phyloP scores from a whole-genome alignment of 768 basidiomycete genomes.

The Pluteus cervinus region DNA sequence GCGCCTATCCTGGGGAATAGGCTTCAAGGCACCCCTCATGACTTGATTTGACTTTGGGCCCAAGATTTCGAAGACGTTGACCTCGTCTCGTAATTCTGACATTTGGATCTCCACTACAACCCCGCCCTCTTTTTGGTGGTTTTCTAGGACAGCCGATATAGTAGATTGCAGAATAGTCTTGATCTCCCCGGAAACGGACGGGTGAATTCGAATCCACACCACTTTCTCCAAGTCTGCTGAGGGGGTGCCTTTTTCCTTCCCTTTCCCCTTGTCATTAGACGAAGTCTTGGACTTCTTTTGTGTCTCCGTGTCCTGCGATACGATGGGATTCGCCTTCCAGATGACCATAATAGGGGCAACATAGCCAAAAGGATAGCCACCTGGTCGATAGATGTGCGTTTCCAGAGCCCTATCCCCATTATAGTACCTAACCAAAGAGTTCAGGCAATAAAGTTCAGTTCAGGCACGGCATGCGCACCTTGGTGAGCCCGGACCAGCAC shows the following conservation, averaged over 20 bases:
- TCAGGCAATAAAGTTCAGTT: slow-evolving; percentile 2
- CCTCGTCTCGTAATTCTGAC: slow-evolving; percentile 59
- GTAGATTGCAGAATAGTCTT: slow-evolving; percentile 45
- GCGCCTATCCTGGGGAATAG: slow-evolving; percentile 40
- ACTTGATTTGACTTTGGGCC: slow-evolving; percentile 81
- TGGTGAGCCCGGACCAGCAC: slow-evolving; percentile 49
- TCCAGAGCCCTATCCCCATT: slow-evolving; percentile 62
- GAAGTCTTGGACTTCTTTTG: slow-evolving; percentile 6
- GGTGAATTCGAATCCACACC: slow-evolving; percentile 80
- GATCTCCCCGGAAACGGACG: slow-evolving; percentile 56
- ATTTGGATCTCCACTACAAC: slow-evolving; percentile 49
- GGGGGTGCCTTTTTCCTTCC: slow-evolving; percentile 8
- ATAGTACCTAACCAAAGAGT: slow-evolving; percentile 40
- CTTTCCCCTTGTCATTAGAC: slow-evolving; percentile 7
- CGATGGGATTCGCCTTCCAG: slow-evolving; percentile 61
- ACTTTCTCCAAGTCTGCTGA: slow-evolving; percentile 3
- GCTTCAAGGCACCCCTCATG: slow-evolving; percentile 54
- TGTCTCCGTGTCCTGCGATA: slow-evolving; percentile 1
- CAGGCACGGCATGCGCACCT: slow-evolving; percentile 34
- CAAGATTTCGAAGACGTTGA: slow-evolving; percentile 85
- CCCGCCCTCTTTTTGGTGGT: slow-evolving; percentile 13
- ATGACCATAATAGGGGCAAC: slow-evolving; percentile 69
- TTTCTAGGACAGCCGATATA: slow-evolving; percentile 44
- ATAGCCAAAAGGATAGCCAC: slow-evolving; percentile 60
- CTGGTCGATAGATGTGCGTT: slow-evolving; percentile 59